Conservation (phyloP, 805 yeast species). For the Kodamaea laetipori region DNA sequence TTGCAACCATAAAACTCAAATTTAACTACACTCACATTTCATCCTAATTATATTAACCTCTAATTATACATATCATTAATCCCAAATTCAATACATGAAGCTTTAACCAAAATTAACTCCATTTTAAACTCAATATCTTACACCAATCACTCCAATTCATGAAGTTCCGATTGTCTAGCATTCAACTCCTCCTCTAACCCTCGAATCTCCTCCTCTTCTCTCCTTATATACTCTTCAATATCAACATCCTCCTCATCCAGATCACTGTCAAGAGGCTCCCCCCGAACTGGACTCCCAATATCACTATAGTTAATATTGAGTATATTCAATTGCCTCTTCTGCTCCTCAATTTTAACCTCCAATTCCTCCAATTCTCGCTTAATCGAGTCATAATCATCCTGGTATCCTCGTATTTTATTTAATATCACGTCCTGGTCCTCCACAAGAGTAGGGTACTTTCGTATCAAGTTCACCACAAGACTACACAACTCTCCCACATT, state of each 20-base stretch:
- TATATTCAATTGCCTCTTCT: conserved; percentile 40
- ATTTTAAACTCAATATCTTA: too few relatives aligned
- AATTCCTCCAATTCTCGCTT: conserved; percentile 43
- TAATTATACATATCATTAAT: too few relatives aligned
- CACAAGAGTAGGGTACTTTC: conserved; percentile 28
- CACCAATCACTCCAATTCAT: too few relatives aligned
- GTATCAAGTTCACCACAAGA: conserved; percentile 37
- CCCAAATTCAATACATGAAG: too few relatives aligned
- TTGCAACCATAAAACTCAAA: too few relatives aligned
- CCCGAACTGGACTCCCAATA: conserved; percentile 18
- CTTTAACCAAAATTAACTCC: too few relatives aligned
- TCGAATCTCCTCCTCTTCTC: conserved; percentile 49
- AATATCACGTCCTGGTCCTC: conserved; percentile 24
- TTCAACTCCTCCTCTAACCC: conserved; percentile 42
- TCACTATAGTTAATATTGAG: conserved; percentile 31
- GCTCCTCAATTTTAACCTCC: conserved; percentile 46
- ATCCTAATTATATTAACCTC: too few relatives aligned
- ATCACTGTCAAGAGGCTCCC: conserved; percentile 14
- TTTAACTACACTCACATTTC: too few relatives aligned
- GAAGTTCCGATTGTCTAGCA: conserved; percentile 15
- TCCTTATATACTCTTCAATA: conserved; percentile 42
- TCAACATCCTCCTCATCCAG: conserved; percentile 23
- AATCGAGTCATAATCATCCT: conserved; percentile 38
- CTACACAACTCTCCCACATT: conserved; percentile 49
- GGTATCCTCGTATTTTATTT: conserved; percentile 38